Evolutionary conservation across 352 stramenopile species (phyloP).

Genomic region (Pelagophyceae sp.): DNA sequence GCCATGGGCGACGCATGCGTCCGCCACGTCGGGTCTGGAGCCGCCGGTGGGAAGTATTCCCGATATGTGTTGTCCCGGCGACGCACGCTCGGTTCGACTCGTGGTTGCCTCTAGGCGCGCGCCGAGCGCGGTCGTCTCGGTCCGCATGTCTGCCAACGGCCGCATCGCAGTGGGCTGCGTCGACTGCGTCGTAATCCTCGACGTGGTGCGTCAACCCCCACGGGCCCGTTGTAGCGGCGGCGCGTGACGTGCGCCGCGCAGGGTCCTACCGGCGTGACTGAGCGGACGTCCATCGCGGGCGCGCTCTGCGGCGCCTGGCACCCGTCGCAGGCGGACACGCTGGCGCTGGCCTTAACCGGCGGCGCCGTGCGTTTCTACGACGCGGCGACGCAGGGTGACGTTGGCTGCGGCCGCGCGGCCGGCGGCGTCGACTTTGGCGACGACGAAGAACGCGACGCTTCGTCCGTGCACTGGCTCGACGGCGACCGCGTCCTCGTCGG

Average conservation of each 20-base stretch:
- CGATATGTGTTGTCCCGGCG: background rate
- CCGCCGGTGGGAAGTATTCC: background rate
- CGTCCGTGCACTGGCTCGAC: slow-evolving; percentile 5
- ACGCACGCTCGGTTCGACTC: background rate
- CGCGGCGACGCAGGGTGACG: background rate
- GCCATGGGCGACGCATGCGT: too few species aligned
- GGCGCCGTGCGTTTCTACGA: background rate
- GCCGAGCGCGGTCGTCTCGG: background rate
- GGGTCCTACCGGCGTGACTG: too few species aligned
- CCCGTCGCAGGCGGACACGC: background rate
- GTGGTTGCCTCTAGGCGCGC: background rate
- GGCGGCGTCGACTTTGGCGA: background rate
- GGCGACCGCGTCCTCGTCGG: background rate
- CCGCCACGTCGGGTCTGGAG: background rate
- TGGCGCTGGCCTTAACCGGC: background rate
- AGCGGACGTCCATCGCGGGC: background rate
- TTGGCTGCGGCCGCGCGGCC: too few species aligned
- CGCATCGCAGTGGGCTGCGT: background rate
- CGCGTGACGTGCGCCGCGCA: background rate
- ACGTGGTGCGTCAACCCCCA: background rate
- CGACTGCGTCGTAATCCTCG: background rate
- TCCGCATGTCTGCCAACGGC: background rate
- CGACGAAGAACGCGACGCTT: background rate
- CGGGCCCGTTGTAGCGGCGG: background rate
- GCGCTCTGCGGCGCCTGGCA: background rate